Percentiles rank a stretch among this genome's conserved stretches.
phyloP scores from a whole-genome alignment of 1,284 basidiomycete species.

The Psilocybe mexicana region DNA sequence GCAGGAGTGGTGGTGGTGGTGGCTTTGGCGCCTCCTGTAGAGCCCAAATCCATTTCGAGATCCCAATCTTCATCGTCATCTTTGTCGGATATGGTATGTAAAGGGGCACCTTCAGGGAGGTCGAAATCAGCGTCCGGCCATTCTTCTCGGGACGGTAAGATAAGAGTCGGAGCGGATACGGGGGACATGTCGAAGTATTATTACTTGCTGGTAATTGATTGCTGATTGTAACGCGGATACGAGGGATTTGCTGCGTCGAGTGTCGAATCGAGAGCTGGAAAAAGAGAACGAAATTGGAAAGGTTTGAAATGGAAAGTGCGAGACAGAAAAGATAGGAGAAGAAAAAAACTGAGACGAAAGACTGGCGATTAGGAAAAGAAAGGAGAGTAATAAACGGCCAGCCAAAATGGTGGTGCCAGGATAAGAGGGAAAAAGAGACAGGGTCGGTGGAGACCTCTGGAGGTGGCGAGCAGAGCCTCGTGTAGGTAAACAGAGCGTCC shows the following conservation, averaged over 20 bases:
- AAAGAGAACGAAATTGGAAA: constrained; percentile 11
- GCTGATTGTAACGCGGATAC: constrained; percentile 16
- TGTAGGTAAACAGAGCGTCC: constrained; percentile 27
- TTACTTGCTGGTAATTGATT: constrained; percentile 15
- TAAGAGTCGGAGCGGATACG: constrained; percentile 57
- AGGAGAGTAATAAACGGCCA: constrained; percentile 13
- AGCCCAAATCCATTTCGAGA: constrained; percentile 65
- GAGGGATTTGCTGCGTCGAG: not conserved
- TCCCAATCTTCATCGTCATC: constrained; percentile 77
- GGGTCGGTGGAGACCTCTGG: constrained; percentile 4
- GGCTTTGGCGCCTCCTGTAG: constrained; percentile 55
- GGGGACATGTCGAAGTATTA: constrained; percentile 48
- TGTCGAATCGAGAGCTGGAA: constrained; percentile 16
- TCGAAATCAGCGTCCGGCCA: constrained; percentile 86
- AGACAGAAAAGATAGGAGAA: constrained; percentile 20
- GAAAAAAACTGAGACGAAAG: constrained; percentile 19
- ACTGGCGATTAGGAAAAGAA: constrained; percentile 8
- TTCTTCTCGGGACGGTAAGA: constrained; percentile 59
- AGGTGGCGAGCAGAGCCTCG: constrained; percentile 14
- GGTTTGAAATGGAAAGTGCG: not conserved
- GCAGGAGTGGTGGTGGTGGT: constrained; percentile 37
- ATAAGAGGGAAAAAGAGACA: constrained; percentile 16
- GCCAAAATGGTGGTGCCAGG: constrained; percentile 18
- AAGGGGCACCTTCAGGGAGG: constrained; percentile 68
- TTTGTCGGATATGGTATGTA: constrained; percentile 63